Evolutionary conservation across 176 grass and related monocot species (phyloP), one percentile per base, ranked within the genome.

Genomic region (Avena atlantica): DNA sequence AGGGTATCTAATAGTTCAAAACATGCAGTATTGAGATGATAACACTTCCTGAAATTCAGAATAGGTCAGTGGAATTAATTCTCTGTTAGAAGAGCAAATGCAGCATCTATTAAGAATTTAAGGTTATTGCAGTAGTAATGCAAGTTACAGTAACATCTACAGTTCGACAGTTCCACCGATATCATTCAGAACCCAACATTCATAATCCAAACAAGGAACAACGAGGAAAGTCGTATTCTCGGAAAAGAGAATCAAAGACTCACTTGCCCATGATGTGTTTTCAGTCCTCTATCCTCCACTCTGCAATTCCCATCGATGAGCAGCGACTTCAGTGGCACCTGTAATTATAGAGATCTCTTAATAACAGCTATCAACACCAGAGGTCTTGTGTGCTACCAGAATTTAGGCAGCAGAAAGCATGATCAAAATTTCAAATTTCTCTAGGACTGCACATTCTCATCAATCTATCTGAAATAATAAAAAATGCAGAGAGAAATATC

Each of bases 211-310:
- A 12, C 40, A 34, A 6, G 9, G 62, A 56, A 40, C 17, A 37
- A 7, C 0, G 23, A 78, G 16, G 0, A 73, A 73, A 83, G 51
- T 81, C 10, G 9, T 21, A 9, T 78, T 36, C 4, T n/a, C 2
- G 9, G 53, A 34, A 12, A 52, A 83, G 14, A 48, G 14, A 68
- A 70, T 4, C 53, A 45, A 9, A 31, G 61, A 87, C 89, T 88
- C 82, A 98, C 96, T 80, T 95, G 91, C 10, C 95, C 96, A 84
- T 98, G 96, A 78, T 98, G 96, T 65, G 88, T 91, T 86, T 98
- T 98, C 24, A 98, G 86, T 7, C 95, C 95, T 37, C 91, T 95
- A 40, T 98, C 95, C 84, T 98, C 95, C 51, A 98, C 93, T 84
- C 95, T 92, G 88, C 93, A 98, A 74, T 95, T 98, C 25, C 93